Percentiles rank a stretch among this genome's conserved stretches.
Conservation (phyloP, 768 basidiomycete genomes). For the Pisolithus albus region DNA sequence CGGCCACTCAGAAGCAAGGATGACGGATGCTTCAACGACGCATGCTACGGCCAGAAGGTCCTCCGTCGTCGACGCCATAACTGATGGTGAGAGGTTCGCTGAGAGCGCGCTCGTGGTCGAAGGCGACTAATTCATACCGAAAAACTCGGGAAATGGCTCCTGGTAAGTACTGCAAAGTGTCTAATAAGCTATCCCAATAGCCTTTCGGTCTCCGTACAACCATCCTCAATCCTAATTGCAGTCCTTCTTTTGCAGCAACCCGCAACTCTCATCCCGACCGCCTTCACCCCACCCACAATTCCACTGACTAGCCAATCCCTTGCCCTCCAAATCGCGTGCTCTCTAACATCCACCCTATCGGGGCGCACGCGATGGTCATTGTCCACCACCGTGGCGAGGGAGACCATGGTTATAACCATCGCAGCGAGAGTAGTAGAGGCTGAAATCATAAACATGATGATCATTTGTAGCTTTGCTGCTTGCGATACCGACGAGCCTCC, state of each 20-base stretch:
- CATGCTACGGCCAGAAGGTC: slow-evolving; percentile 45
- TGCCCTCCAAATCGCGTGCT: slow-evolving; percentile 29
- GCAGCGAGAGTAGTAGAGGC: slow-evolving; percentile 68
- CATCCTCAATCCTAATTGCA: not conserved
- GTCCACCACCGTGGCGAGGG: slow-evolving; percentile 62
- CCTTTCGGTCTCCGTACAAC: not conserved
- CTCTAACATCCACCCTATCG: slow-evolving; percentile 47
- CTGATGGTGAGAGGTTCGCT: not conserved
- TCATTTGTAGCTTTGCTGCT: slow-evolving; percentile 83
- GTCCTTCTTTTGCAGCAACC: not conserved
- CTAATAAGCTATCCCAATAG: not conserved
- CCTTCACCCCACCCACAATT: not conserved
- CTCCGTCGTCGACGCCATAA: slow-evolving; percentile 18
- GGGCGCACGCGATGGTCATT: slow-evolving; percentile 53
- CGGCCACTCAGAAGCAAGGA: slow-evolving; percentile 48
- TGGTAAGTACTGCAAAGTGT: too few relatives aligned
- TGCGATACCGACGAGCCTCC: slow-evolving; percentile 81
- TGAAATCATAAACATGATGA: slow-evolving; percentile 92
- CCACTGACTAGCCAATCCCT: slow-evolving; percentile 7
- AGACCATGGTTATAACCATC: slow-evolving; percentile 54
- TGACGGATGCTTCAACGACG: slow-evolving; percentile 55
- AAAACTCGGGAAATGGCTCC: too few relatives aligned
- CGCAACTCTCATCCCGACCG: not conserved
- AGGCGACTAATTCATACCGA: too few relatives aligned
- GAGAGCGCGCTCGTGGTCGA: not conserved